A percentile compares a stretch with the other conserved stretches of the same genome.
These are phyloP conservation scores for Penicillium oxalicum DNA, from an alignment of 2,329 filamentous ascomycete genomes.

Conservation along the genomic window DNA sequence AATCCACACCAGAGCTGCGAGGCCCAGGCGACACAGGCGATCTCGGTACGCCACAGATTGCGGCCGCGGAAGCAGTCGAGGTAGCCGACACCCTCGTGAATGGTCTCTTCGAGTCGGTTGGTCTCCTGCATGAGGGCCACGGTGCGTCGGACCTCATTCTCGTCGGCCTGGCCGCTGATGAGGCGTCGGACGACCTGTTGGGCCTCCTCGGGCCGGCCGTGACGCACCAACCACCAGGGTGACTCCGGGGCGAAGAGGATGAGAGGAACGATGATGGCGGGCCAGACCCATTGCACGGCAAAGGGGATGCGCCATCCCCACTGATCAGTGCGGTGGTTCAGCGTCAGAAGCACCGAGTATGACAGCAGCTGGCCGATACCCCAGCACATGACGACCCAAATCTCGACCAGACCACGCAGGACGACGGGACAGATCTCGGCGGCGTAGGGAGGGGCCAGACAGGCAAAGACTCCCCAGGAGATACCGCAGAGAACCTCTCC, in stretches of 20 bases:
- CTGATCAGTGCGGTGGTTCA: conserved; percentile 24
- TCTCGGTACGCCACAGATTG: conserved; percentile 38
- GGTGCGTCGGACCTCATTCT: conserved; percentile 25
- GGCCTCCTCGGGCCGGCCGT: conserved; percentile 32
- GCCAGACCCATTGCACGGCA: conserved; percentile 30
- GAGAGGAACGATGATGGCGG: conserved; percentile 17
- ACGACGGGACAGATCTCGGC: conserved; percentile 34
- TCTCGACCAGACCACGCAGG: conserved; percentile 30
- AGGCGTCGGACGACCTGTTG: conserved; percentile 25
- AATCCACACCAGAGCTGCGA: conserved; percentile 18
- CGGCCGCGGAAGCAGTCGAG: conserved; percentile 27
- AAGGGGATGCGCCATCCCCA: conserved; percentile 38
- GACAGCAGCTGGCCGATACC: conserved; percentile 37
- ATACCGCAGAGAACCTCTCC: conserved; percentile 38
- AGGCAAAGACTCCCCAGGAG: conserved; percentile 34
- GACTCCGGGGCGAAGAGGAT: conserved; percentile 28
- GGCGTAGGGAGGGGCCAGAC: conserved; percentile 34
- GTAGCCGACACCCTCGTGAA: conserved; percentile 18
- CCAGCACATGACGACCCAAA: conserved; percentile 39
- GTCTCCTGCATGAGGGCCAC: conserved; percentile 38
- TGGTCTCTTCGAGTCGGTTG: conserved; percentile 24
- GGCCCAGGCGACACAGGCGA: conserved; percentile 33
- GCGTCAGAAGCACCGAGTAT: conserved; percentile 29
- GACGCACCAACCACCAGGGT: conserved; percentile 38
- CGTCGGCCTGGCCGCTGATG: conserved; percentile 17